Evolutionary conservation across 495 filamentous ascomycete genomes (phyloP).

Genomic region (Neurospora terricola): DNA sequence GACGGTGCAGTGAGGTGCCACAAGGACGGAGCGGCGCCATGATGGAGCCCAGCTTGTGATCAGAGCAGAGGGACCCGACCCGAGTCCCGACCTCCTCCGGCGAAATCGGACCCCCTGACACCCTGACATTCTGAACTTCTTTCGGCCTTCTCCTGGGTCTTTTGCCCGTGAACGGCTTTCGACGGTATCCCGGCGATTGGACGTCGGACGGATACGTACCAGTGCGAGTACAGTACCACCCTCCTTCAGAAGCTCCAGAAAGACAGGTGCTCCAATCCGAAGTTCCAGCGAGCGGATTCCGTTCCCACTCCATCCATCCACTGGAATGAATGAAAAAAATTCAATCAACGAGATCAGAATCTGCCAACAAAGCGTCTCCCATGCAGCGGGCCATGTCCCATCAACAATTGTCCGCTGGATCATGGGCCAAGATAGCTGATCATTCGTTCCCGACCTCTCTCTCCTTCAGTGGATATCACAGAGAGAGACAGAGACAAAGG

Average conservation of each 20-base stretch:
- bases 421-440: not conserved
- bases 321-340: not conserved
- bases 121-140: not conserved
- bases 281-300: not conserved
- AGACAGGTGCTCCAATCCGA: not conserved
- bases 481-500: not conserved
- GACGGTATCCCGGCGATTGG: not conserved
- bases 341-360: not conserved
- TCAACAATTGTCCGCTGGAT: not conserved
- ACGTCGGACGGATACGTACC: not conserved
- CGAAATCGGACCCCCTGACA: not conserved
- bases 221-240: not conserved
- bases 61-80: not conserved
- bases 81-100: not conserved
- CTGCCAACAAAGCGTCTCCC: not conserved
- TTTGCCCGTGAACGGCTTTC: not conserved
- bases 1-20: not conserved
- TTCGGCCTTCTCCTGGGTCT: not conserved
- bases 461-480: not conserved
- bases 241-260: not conserved
- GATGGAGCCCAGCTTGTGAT: not conserved
- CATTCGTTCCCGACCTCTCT: not conserved
- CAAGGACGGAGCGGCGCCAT: not conserved
- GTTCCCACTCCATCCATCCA: not conserved
- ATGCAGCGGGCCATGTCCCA: not conserved